These are phyloP conservation scores for Chlorociboria aeruginascens DNA, from an alignment of 495 filamentous ascomycete genomes.

Conservation along the genomic window DNA sequence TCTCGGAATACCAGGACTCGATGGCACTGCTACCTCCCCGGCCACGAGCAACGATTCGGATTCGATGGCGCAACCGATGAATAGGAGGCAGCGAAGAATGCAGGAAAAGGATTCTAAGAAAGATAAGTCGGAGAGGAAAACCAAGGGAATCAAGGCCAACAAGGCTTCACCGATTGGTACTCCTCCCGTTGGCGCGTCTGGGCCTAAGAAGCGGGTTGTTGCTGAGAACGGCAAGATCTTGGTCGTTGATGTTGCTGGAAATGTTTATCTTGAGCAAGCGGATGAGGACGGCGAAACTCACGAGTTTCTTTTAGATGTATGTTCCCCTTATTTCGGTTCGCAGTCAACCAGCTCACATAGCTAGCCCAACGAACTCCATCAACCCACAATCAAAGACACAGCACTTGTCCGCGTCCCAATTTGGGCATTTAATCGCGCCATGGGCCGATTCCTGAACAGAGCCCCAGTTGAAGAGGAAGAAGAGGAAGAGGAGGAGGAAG, in stretches of 20 bases:
- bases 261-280: conserved; percentile 85
- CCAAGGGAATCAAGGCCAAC: conserved; percentile 30
- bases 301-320: conserved; percentile 75
- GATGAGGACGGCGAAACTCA: conserved; percentile 71
- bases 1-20: conserved; percentile 53
- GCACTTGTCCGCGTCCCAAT: conserved; percentile 54
- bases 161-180: conserved; percentile 36
- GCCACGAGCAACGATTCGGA: conserved; percentile 35
- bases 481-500: conserved; percentile 26
- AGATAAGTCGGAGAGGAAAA: conserved; percentile 34
- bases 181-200: conserved; percentile 37
- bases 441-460: conserved; percentile 39
- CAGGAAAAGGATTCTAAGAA: conserved; percentile 72
- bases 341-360: conserved; percentile 4
- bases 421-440: conserved; percentile 47
- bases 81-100: conserved; percentile 76
- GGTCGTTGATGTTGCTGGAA: conserved; percentile 81
- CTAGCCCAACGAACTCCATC: conserved; percentile 49
- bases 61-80: conserved; percentile 43
- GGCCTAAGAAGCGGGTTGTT: conserved; percentile 69
- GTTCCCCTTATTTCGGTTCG: conserved; percentile 17
- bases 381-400: conserved; percentile 57
- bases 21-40: conserved; percentile 30
- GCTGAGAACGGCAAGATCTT: conserved; percentile 92
- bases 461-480: conserved; percentile 22